Evolutionary conservation across 805 yeast species (phyloP).

Genomic region (Torulaspora indica): DNA sequence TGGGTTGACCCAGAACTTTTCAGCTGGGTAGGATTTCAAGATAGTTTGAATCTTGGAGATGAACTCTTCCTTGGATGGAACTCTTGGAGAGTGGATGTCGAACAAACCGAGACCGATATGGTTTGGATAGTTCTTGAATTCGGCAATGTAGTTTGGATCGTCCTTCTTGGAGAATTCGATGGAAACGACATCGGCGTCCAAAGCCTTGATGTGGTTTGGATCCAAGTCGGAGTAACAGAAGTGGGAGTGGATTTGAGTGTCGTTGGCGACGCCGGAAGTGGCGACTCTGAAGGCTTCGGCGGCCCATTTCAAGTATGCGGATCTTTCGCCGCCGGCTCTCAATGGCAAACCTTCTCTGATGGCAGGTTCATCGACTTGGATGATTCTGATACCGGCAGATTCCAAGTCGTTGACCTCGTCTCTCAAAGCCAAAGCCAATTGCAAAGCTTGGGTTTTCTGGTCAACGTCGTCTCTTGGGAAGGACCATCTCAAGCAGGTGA

Average conservation of each 20-base stretch:
- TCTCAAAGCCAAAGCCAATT: constrained; percentile 95
- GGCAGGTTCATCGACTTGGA: constrained; percentile 99
- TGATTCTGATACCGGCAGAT: constrained; percentile 95
- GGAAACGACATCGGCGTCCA: constrained; percentile 99
- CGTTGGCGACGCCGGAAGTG: constrained; percentile 92
- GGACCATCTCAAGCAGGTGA: constrained; percentile 99
- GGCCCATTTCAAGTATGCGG: constrained; percentile 96
- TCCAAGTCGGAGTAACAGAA: constrained; percentile 99
- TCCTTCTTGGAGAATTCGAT: constrained; percentile 99
- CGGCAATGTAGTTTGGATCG: constrained; percentile 95
- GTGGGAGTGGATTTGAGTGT: constrained; percentile 98
- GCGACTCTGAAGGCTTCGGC: constrained; percentile 99
- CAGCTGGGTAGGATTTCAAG: constrained; percentile 94
- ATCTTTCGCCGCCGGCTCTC: constrained; percentile 95
- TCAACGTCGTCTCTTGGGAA: constrained; percentile 99
- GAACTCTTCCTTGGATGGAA: constrained; percentile 96
- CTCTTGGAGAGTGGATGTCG: constrained; percentile 99
- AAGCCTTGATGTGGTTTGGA: constrained; percentile 98
- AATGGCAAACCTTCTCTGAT: constrained; percentile 99
- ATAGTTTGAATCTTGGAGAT: constrained; percentile 89
- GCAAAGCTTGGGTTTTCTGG: constrained; percentile 89
- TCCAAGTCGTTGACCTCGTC: constrained; percentile 98
- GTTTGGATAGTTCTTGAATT: constrained; percentile 98
- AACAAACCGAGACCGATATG: constrained; percentile 99
- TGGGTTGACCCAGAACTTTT: constrained; percentile 99